phyloP scores from a whole-genome alignment of 306 rosid genomes.

The Neltuma alba region DNA sequence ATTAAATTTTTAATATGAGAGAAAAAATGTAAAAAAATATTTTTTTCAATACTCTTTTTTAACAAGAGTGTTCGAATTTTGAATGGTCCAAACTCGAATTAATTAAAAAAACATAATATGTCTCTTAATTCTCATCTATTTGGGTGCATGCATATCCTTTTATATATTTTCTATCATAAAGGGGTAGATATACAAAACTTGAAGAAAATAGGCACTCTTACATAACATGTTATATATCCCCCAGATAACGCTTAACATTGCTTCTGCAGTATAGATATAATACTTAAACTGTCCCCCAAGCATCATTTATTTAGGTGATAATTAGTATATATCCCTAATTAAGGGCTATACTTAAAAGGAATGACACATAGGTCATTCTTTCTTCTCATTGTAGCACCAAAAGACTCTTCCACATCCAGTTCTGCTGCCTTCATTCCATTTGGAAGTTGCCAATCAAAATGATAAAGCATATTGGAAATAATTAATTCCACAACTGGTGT shows the following conservation, averaged over 20 bases:
- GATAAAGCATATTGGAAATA: not conserved
- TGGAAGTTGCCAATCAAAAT: constrained; percentile 2
- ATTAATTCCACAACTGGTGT: not conserved
- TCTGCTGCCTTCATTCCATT: not conserved
- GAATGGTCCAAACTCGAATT: too few species aligned
- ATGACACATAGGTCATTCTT: not conserved
- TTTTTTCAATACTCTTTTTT: too few species aligned
- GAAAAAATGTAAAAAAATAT: too few species aligned
- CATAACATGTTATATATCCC: not conserved
- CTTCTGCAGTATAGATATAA: not conserved
- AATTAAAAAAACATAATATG: too few species aligned
- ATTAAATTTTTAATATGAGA: too few species aligned
- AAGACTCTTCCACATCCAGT: not conserved
- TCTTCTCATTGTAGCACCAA: not conserved
- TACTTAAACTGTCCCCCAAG: not conserved
- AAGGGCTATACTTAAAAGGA: not conserved
- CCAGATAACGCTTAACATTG: not conserved
- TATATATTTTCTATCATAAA: too few species aligned
- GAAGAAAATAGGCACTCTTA: too few species aligned
- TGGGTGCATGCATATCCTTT: too few species aligned
- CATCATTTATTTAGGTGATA: not conserved
- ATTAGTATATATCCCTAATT: not conserved
- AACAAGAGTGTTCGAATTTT: too few species aligned
- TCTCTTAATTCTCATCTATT: too few species aligned
- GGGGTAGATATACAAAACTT: too few species aligned